A percentile compares a stretch with the other conserved stretches of the same genome.
Conservation (phyloP, 768 basidiomycete species). For the Termitomyces heimii region DNA sequence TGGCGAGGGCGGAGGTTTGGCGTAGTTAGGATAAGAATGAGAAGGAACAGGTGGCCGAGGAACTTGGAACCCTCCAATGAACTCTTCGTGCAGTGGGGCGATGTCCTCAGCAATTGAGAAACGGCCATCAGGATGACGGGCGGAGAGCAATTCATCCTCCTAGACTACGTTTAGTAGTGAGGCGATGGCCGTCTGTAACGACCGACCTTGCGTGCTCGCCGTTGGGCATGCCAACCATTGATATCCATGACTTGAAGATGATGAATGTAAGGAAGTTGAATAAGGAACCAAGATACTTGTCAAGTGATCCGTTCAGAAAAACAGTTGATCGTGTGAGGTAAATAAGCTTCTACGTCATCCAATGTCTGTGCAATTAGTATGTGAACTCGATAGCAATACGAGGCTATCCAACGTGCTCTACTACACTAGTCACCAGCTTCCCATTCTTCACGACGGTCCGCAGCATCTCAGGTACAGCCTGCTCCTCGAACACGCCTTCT, state of each 20-base stretch:
- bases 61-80: constrained; percentile 50
- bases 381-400: not conserved
- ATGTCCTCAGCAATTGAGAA: constrained; percentile 53
- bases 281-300: not conserved
- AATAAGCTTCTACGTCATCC: constrained; percentile 1
- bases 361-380: too few relatives aligned
- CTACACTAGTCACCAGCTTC: constrained; percentile 81
- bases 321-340: not conserved
- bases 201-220: constrained; percentile 52
- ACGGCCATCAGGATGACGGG: constrained; percentile 34
- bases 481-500: constrained; percentile 88
- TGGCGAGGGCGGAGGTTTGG: constrained; percentile 30
- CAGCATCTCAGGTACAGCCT: constrained; percentile 93
- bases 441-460: constrained; percentile 77
- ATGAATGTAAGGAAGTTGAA: not conserved
- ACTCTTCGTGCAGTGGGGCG: constrained; percentile 54
- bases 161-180: constrained; percentile 10
- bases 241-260: constrained; percentile 51
- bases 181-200: not conserved
- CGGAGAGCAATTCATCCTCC: constrained; percentile 28
- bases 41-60: constrained; percentile 36
- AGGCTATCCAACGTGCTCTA: constrained; percentile 72
- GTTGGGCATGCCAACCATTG: constrained; percentile 69
- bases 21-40: constrained; percentile 12
- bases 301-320: constrained; percentile 8